Evolutionary conservation across 306 rosid species (phyloP).

Genomic region (Rosa rugosa): DNA sequence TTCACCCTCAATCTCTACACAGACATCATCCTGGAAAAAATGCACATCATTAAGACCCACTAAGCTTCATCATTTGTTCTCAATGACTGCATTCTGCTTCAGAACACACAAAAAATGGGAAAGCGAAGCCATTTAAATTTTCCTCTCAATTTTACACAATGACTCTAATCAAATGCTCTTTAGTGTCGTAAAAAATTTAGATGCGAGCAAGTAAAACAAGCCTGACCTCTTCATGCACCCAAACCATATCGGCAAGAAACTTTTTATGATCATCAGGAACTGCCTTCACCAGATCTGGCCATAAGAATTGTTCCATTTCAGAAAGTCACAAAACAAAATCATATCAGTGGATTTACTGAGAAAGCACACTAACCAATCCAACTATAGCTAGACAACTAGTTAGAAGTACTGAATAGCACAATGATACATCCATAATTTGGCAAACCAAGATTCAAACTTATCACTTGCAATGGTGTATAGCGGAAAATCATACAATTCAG

Average conservation of each 20-base stretch:
- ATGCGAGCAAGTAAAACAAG: constrained; percentile 24
- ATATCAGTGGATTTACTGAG: neutral
- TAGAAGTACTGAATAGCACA: neutral
- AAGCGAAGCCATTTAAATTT: neutral
- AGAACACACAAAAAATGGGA: neutral
- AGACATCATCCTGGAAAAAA: constrained; percentile 65
- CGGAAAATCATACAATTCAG: neutral
- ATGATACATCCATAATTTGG: neutral
- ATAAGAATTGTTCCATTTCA: constrained; percentile 3
- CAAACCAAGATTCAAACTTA: neutral
- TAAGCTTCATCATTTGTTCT: constrained; percentile 23
- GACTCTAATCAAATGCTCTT: neutral
- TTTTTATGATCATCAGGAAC: constrained; percentile 93
- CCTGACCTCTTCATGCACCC: constrained; percentile 94
- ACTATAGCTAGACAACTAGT: neutral
- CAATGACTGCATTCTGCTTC: constrained; percentile 22
- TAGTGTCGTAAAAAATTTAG: neutral
- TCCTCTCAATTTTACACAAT: neutral
- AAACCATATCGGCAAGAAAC: constrained; percentile 77
- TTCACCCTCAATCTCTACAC: constrained; percentile 57
- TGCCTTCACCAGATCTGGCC: constrained; percentile 78
- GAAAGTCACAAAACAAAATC: neutral
- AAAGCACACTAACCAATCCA: neutral
- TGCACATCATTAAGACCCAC: constrained; percentile 16
- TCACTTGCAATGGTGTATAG: neutral